Evolutionary conservation across 306 rosid genomes (phyloP), one percentile per base, ranked within the genome.

Genomic region (Amphicarpaea edgeworthii): DNA sequence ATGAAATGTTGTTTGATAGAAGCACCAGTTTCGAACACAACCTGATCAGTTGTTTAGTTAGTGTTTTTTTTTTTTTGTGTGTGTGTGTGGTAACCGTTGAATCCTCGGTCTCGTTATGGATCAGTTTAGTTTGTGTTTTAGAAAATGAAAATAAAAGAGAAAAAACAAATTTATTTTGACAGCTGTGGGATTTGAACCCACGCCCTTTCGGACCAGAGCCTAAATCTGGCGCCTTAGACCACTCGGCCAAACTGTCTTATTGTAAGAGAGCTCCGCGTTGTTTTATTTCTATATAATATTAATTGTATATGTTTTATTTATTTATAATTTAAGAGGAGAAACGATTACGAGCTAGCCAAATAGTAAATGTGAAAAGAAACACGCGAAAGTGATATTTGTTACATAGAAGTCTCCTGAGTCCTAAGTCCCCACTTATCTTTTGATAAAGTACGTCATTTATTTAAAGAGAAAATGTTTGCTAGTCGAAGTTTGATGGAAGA

Each of bases 121-220:
- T 69, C 69, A 74, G n/a, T 50, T 42, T 3, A 12, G 34, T 7
- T 16, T 50, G 24, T 12, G 71, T n/a, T 17, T 40, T 40, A 26
- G 51, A 53, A 55, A 38, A 0, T 2, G 0, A n/a, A 14, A 7
- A 57, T 1, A 24, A 30, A 3, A 28, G 5, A 28, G 4, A 28
- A 2, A 28, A 28, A 28, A 28, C 32, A 28, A 5, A 5, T 28
- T 4, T 0, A 5, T 28, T 4, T 0, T 84, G 87, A 84, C 87
- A 90, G 96, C 96, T 90, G 96, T 88, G 93, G 91, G 96, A 90
- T 86, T 88, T 88, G 96, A 90, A 90, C 96, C 93, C 91, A 90
- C 93, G 96, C 96, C 96, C 93, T 90, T 90, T 63, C 93, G 96
- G 96, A 90, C 96, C 96, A 90, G 93, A 90, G 96, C 96, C 96